Conservation (phyloP, 148 eudicot genomes). For the Camellia japonica region DNA sequence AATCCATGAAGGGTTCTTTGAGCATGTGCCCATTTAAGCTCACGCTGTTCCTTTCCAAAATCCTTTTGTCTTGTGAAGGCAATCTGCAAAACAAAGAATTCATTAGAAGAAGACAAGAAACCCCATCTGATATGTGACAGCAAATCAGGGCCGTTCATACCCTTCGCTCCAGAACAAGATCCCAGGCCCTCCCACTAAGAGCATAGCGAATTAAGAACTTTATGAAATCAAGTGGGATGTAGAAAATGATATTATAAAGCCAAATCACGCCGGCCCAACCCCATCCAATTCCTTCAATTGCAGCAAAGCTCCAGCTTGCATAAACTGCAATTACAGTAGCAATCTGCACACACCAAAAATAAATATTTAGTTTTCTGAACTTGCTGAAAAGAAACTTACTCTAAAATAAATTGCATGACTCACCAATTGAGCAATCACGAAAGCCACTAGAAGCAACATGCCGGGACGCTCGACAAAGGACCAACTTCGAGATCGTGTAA, state of each 20-base stretch:
- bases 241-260: slow-evolving; percentile 77
- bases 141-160: slow-evolving; percentile 33
- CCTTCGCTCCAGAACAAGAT: slow-evolving; percentile 94
- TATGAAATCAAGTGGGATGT: slow-evolving; percentile 86
- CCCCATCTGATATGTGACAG: neutral
- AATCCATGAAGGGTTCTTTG: slow-evolving; percentile 93
- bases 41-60: slow-evolving; percentile 90
- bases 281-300: slow-evolving; percentile 98
- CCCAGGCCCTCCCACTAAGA: slow-evolving; percentile 98
- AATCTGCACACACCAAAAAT: slow-evolving; percentile 42
- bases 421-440: slow-evolving; percentile 84
- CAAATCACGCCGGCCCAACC: slow-evolving; percentile 99
- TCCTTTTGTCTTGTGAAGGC: slow-evolving; percentile 94
- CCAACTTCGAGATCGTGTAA: slow-evolving; percentile 95
- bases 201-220: slow-evolving; percentile 87
- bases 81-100: slow-evolving; percentile 39
- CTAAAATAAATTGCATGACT: slow-evolving; percentile 12
- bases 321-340: slow-evolving; percentile 96
- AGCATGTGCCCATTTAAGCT: slow-evolving; percentile 93
- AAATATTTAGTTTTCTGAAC: neutral
- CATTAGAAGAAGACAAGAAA: neutral
- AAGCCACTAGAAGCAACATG: slow-evolving; percentile 70
- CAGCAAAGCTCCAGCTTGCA: slow-evolving; percentile 96
- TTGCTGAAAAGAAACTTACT: neutral
- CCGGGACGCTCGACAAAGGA: slow-evolving; percentile 95